phyloP scores from a whole-genome alignment of 2,329 filamentous ascomycete genomes.

The Cadophora gregata region DNA sequence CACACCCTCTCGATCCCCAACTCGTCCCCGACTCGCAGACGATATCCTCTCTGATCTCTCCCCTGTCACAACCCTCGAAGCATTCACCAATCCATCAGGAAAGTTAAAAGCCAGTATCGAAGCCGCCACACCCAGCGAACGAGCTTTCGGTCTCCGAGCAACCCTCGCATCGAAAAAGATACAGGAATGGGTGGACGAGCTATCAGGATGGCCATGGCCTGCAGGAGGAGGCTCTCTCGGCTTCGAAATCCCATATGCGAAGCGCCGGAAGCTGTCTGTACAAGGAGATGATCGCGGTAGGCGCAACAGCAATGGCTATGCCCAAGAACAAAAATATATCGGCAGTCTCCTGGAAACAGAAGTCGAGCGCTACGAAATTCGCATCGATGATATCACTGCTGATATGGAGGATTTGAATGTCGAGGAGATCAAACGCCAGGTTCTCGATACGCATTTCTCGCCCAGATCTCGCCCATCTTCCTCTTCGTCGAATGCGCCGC shows the following conservation, averaged over 20 bases:
- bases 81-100: constrained; percentile 60
- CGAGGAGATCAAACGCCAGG: constrained; percentile 88
- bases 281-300: constrained; percentile 6
- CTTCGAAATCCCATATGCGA: constrained; percentile 56
- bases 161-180: constrained; percentile 74
- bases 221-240: constrained; percentile 55
- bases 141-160: constrained; percentile 73
- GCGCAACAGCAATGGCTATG: constrained; percentile 26
- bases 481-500: constrained; percentile 52
- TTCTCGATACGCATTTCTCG: constrained; percentile 80
- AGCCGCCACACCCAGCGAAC: constrained; percentile 66
- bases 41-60: constrained; percentile 67
- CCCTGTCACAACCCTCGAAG: constrained; percentile 64
- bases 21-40: constrained; percentile 48
- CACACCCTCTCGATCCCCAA: constrained; percentile 37
- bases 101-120: constrained; percentile 65
- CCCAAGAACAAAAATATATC: constrained; percentile 35
- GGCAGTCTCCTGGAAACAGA: constrained; percentile 72
- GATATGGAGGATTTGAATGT: constrained; percentile 74
- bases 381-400: constrained; percentile 75
- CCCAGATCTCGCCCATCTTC: constrained; percentile 60
- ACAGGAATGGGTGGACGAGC: constrained; percentile 76
- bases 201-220: constrained; percentile 66
- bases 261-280: constrained; percentile 49
- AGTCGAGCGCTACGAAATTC: constrained; percentile 71